Base-by-base conservation (phyloP, 192 early-diverging fungal species). In the Dissophora ornata region DNA sequence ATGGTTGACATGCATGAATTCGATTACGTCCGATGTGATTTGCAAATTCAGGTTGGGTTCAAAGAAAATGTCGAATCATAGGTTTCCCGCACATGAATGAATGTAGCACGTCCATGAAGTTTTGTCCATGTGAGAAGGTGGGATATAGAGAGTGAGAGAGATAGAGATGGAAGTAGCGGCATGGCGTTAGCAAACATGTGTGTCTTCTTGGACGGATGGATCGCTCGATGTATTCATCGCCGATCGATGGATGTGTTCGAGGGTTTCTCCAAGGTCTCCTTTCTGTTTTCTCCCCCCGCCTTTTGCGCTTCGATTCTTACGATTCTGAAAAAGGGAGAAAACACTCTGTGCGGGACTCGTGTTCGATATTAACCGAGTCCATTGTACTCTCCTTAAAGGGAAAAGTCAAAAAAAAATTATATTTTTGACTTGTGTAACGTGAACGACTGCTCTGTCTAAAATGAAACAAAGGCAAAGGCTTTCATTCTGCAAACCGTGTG, bases 221-320 rank as follows among this genome's bases (percentile, higher is more conserved):
- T 62, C 16, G 51, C 15, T 33, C 32, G 10, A 48, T 19, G 30
- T 11, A 21, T 38, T 13, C 36, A 51, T 24, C 51, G 42, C 33
- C 44, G 58, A 70, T 62, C 58, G 68, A 70, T 70, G 68, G 59
- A 70, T 70, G 18, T 4, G 67, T 26, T 56, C 36, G 13, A 38
- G 36, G 6, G 36, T 28, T 32, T 25, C 18, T 47, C 44, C 9
- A 45, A n/a, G 44, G 15, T 32, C 26, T 60, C 29, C 57, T 13
- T 42, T 21, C 25, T 42, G 4, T 26, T 25, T 16, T 16, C 26
- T 21, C 49, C n/a, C 52, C 4, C 44, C 16, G n/a, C 57, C 29
- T 15, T 10, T 16, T 47, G 6, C 16, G n/a, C 11, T n/a, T 48
- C 44, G 44, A 33, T 48, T 60, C 57, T 60, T 60, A 60, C 57